These are phyloP conservation scores for Bruguiera gymnorhiza DNA, from an alignment of 345 rosid species.

Conservation along the genomic window DNA sequence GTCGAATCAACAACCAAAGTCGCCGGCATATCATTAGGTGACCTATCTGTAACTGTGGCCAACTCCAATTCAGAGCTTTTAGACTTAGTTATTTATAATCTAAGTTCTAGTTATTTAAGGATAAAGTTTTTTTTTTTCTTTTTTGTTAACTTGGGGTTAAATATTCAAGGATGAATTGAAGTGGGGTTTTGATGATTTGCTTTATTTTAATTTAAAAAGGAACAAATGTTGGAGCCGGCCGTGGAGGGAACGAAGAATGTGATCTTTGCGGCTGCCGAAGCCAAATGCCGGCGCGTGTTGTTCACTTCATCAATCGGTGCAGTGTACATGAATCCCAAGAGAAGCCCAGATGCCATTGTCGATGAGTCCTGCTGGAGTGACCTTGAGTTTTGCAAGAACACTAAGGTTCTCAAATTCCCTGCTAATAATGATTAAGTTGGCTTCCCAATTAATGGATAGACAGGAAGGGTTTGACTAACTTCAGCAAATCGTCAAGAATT, in stretches of 20 bases:
- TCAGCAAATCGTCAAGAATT: too few species aligned
- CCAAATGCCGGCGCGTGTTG: conserved; percentile 78
- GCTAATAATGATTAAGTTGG: neutral
- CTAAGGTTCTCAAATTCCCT: conserved; percentile 45
- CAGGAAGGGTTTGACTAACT: too few species aligned
- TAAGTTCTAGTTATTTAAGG: too few species aligned
- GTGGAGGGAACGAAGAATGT: conserved; percentile 82
- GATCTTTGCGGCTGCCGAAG: conserved; percentile 75
- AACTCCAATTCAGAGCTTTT: too few species aligned
- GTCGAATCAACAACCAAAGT: too few species aligned
- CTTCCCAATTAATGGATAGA: too few species aligned
- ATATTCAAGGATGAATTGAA: too few species aligned
- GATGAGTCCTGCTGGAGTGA: conserved; percentile 99
- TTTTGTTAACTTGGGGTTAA: too few species aligned
- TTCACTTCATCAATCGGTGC: conserved; percentile 95
- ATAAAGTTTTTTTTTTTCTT: too few species aligned
- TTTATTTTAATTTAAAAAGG: conserved; percentile 35
- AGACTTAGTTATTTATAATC: too few species aligned
- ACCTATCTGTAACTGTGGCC: too few species aligned
- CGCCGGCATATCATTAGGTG: too few species aligned
- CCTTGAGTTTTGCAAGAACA: conserved; percentile 89
- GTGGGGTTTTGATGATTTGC: neutral
- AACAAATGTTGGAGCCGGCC: conserved; percentile 97
- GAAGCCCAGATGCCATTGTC: conserved; percentile 60
- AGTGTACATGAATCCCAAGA: conserved; percentile 84